A percentile compares a stretch with the other conserved stretches of the same genome.
These are phyloP conservation scores for Malassezia slooffiae DNA, from an alignment of 1,284 basidiomycete species.

Conservation along the genomic window DNA sequence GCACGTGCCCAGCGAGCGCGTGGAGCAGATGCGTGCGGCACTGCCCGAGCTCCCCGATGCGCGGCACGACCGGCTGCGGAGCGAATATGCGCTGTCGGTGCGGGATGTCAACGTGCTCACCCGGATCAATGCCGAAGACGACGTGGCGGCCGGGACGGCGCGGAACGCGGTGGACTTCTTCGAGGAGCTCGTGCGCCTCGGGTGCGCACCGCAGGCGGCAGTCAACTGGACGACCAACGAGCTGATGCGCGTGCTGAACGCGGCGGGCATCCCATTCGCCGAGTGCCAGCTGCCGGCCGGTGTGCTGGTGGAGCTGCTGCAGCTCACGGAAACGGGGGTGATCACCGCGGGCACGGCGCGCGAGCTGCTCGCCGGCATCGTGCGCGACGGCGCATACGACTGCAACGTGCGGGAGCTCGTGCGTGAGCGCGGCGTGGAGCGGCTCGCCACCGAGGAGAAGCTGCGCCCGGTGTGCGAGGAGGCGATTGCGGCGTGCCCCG, in stretches of 20 bases:
- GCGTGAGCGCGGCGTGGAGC: neutral
- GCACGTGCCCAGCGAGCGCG: constrained; percentile 54
- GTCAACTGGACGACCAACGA: constrained; percentile 61
- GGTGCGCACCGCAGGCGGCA: constrained; percentile 49
- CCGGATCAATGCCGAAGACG: constrained; percentile 34
- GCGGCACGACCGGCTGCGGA: constrained; percentile 56
- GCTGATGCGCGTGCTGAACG: constrained; percentile 31
- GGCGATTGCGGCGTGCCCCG: constrained; percentile 60
- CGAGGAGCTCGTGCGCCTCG: constrained; percentile 22
- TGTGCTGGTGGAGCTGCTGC: constrained; percentile 66
- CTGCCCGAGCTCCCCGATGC: constrained; percentile 71
- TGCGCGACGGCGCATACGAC: constrained; percentile 9
- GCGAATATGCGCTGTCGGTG: constrained; percentile 54
- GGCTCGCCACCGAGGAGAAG: constrained; percentile 14
- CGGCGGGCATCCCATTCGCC: constrained; percentile 22
- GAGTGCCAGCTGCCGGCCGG: constrained; percentile 38
- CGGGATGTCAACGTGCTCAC: constrained; percentile 48
- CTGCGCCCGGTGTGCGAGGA: constrained; percentile 52
- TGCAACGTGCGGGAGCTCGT: constrained; percentile 5
- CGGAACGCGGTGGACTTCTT: constrained; percentile 35
- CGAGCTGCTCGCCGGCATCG: constrained; percentile 28
- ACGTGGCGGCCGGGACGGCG: constrained; percentile 5
- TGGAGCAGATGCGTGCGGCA: constrained; percentile 53
- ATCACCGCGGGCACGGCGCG: constrained; percentile 54
- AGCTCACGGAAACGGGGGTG: constrained; percentile 58